These are phyloP conservation scores for Hypoxylon subgilvum DNA, from an alignment of 495 filamentous ascomycete species.

Conservation along the genomic window DNA sequence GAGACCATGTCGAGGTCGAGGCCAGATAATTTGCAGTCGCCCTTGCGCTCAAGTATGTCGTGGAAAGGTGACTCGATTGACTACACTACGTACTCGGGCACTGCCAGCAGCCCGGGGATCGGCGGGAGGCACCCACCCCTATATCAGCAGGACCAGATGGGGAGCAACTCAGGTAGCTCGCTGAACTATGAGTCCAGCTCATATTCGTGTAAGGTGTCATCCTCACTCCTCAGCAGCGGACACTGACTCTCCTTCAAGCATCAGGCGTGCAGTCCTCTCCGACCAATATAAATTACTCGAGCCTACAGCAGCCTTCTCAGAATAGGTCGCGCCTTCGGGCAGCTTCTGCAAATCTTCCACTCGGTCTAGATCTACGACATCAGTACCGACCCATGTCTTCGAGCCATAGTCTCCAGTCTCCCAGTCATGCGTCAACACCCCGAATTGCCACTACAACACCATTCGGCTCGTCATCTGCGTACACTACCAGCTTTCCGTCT, in stretches of 20 bases:
- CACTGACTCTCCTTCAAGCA: constrained; percentile 40
- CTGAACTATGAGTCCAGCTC: constrained; percentile 57
- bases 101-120: constrained; percentile 53
- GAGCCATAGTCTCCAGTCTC: constrained; percentile 46
- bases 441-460: constrained; percentile 49
- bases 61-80: constrained; percentile 67
- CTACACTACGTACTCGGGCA: constrained; percentile 54
- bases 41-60: constrained; percentile 64
- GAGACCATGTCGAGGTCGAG: constrained; percentile 65
- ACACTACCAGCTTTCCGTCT: constrained; percentile 59
- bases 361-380: constrained; percentile 54
- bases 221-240: constrained; percentile 3
- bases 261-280: constrained; percentile 55
- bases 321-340: constrained; percentile 53
- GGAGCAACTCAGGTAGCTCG: constrained; percentile 45
- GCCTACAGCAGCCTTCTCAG: constrained; percentile 51
- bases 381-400: constrained; percentile 56
- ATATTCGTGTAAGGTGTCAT: constrained; percentile 57
- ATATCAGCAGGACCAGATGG: constrained; percentile 49
- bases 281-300: constrained; percentile 54
- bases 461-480: constrained; percentile 50
- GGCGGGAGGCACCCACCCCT: constrained; percentile 50
- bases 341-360: constrained; percentile 54
- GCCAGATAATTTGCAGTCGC: constrained; percentile 64
- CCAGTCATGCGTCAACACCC: constrained; percentile 48